Evolutionary conservation across 768 basidiomycete genomes (phyloP).

Genomic region (Ramaria sp.): DNA sequence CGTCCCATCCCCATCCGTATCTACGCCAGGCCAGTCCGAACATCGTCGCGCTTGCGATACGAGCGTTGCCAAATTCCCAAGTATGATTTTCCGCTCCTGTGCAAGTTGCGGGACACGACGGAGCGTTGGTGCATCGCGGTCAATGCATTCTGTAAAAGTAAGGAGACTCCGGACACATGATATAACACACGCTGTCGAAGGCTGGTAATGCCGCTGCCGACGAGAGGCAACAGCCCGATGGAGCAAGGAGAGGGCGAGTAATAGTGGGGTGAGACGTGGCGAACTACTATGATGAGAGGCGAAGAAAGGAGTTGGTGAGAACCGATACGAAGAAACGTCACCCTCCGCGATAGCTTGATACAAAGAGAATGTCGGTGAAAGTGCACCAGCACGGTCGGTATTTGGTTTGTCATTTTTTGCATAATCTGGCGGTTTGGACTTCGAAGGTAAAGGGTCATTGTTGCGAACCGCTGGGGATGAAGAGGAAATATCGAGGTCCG

Average conservation of each 20-base stretch:
- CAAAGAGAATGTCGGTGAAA: conserved; percentile 6
- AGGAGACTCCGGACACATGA: conserved; percentile 86
- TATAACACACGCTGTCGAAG: conserved; percentile 89
- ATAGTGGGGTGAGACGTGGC: conserved; percentile 70
- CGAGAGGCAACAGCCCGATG: conserved; percentile 76
- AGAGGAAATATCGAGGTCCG: neutral
- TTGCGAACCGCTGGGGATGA: neutral
- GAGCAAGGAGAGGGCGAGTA: conserved; percentile 77
- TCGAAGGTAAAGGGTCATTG: neutral
- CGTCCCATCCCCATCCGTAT: conserved; percentile 40
- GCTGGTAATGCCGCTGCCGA: conserved; percentile 77
- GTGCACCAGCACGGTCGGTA: neutral
- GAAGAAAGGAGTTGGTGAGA: conserved; percentile 4
- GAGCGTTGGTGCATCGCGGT: conserved; percentile 69
- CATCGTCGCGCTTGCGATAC: conserved; percentile 53
- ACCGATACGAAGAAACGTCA: neutral
- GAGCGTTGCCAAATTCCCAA: conserved; percentile 70
- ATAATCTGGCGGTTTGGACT: neutral
- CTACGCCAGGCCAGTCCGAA: conserved; percentile 15
- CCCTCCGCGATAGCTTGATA: conserved; percentile 5
- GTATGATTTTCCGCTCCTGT: conserved; percentile 70
- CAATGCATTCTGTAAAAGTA: conserved; percentile 70
- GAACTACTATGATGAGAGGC: conserved; percentile 31
- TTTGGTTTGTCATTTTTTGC: neutral
- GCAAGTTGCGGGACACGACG: conserved; percentile 54